Percentiles rank a stretch among this genome's conserved stretches.
These are phyloP conservation scores for Pichia terricola DNA, from an alignment of 1,139 yeast genomes.

Conservation along the genomic window DNA sequence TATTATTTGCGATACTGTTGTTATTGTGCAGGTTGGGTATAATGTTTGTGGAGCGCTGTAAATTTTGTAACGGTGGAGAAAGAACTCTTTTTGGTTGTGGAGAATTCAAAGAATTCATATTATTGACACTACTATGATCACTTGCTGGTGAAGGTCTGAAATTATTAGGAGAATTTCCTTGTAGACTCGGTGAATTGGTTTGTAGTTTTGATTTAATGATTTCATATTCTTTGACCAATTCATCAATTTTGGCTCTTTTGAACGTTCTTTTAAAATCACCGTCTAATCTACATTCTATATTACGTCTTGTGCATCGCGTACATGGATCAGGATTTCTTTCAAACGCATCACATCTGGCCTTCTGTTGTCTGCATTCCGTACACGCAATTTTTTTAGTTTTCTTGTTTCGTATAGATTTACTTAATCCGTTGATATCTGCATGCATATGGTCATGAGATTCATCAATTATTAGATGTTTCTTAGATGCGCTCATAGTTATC, in stretches of 20 bases:
- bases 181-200: background rate
- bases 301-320: slow-evolving; percentile 65
- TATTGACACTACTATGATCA: background rate
- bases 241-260: slow-evolving; percentile 76
- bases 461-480: too few species aligned
- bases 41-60: background rate
- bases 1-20: background rate
- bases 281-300: slow-evolving; percentile 60
- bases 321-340: slow-evolving; percentile 77
- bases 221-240: slow-evolving; percentile 63
- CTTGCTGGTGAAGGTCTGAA: background rate
- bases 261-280: slow-evolving; percentile 82
- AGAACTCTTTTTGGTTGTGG: background rate
- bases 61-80: background rate
- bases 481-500: too few species aligned
- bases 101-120: background rate
- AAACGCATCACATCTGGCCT: slow-evolving; percentile 79
- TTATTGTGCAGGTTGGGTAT: too few species aligned
- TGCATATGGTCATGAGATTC: too few species aligned
- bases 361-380: slow-evolving; percentile 93
- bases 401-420: background rate
- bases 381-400: slow-evolving; percentile 57
- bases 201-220: slow-evolving; percentile 47
- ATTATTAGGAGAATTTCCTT: background rate
- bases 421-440: too few species aligned